Conservation (phyloP, 176 grass and related monocot genomes). For the Oryza coarctata region DNA sequence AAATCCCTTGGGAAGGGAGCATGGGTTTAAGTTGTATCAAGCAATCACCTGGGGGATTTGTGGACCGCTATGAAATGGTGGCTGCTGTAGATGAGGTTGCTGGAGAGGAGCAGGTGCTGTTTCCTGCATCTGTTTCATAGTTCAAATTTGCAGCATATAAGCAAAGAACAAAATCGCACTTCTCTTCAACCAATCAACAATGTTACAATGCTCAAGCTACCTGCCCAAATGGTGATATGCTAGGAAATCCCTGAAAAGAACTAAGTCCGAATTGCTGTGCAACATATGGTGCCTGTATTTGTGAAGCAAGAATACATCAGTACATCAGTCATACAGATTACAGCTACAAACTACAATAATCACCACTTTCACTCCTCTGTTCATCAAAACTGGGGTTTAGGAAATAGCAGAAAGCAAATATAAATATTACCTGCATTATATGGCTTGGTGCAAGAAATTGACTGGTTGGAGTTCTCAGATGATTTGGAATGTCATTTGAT, state of each 20-base stretch:
- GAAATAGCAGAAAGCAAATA: not conserved
- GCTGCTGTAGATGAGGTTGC: constrained; percentile 62
- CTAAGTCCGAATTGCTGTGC: constrained; percentile 74
- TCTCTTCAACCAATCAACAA: constrained; percentile 1
- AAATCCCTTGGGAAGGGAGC: not conserved
- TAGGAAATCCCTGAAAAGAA: constrained; percentile 73
- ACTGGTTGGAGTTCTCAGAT: constrained; percentile 58
- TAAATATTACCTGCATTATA: constrained; percentile 71
- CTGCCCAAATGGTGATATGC: constrained; percentile 81
- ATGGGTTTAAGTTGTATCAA: not conserved
- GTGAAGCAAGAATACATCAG: constrained; percentile 24
- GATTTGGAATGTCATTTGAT: constrained; percentile 57
- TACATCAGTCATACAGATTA: not conserved
- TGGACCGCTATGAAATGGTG: constrained; percentile 60
- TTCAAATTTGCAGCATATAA: not conserved
- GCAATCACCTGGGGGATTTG: constrained; percentile 66
- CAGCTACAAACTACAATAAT: not conserved
- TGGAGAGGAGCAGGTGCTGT: constrained; percentile 45
- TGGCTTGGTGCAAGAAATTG: constrained; percentile 66
- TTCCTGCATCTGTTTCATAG: constrained; percentile 65
- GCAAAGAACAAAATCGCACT: not conserved
- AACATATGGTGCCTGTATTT: constrained; percentile 65
- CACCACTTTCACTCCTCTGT: not conserved
- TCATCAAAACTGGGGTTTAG: not conserved
- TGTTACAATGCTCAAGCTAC: constrained; percentile 38